Conservation (phyloP, 2,329 filamentous ascomycete genomes). For the Hypoxylon sp. region DNA sequence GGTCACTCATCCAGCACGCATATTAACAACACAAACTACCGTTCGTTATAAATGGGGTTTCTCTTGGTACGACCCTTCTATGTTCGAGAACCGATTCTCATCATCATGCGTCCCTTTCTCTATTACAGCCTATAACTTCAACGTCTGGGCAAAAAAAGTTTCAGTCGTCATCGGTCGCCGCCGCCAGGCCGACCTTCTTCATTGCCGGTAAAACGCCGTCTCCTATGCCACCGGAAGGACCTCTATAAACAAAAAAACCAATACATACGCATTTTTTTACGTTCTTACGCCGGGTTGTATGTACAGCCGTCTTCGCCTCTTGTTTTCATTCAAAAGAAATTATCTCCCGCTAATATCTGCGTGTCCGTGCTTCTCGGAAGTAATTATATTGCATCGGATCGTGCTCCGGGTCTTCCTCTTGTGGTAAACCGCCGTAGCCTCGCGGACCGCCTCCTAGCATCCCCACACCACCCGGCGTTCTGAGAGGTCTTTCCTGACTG, state of each 20-base stretch:
- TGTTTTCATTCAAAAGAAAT: not conserved
- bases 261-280: conserved; percentile 15
- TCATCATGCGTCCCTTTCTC: conserved; percentile 38
- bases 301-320: conserved; percentile 22
- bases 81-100: conserved; percentile 28
- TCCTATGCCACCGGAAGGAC: conserved; percentile 20
- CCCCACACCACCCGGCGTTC: conserved; percentile 56
- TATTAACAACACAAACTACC: conserved; percentile 23
- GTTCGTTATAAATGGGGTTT: conserved; percentile 18
- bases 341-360: conserved; percentile 27
- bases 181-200: conserved; percentile 31
- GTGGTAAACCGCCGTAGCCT: conserved; percentile 72
- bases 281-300: conserved; percentile 35
- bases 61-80: conserved; percentile 12
- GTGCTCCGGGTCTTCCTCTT: conserved; percentile 61
- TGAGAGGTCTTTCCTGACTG: conserved; percentile 52
- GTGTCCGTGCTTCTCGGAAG: conserved; percentile 59
- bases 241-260: conserved; percentile 36
- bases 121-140: conserved; percentile 35
- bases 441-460: conserved; percentile 71
- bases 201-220: conserved; percentile 34
- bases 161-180: conserved; percentile 28
- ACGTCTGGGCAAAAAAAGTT: conserved; percentile 2
- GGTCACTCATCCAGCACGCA: conserved; percentile 18
- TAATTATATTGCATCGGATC: conserved; percentile 71